A percentile compares a stretch with the other conserved stretches of the same genome.
Evolutionary conservation across 768 basidiomycete species (phyloP).

Genomic region (Boletus vinaceobasis): DNA sequence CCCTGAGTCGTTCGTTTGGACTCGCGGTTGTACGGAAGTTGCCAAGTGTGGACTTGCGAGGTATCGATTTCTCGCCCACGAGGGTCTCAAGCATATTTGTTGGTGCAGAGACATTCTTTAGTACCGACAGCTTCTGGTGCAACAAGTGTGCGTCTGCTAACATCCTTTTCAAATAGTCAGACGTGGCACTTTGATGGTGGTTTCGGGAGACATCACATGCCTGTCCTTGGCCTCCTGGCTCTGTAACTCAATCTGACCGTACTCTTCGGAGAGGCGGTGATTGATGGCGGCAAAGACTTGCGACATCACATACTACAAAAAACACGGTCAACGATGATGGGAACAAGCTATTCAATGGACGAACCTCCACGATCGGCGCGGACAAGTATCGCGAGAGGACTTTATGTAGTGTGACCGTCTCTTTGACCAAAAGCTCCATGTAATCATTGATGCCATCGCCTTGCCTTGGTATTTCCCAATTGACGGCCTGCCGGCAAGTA

Average conservation of each 20-base stretch:
- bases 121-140: constrained; percentile 66
- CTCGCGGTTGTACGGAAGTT: constrained; percentile 21
- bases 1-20: constrained; percentile 38
- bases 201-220: constrained; percentile 36
- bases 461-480: constrained; percentile 69
- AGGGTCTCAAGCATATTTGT: constrained; percentile 83
- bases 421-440: constrained; percentile 90
- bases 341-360: constrained; percentile 9
- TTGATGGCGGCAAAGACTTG: constrained; percentile 95
- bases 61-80: constrained; percentile 73
- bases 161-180: constrained; percentile 48
- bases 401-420: constrained; percentile 93
- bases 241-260: constrained; percentile 75
- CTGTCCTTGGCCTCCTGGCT: constrained; percentile 82
- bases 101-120: constrained; percentile 71
- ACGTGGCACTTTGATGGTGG: constrained; percentile 6
- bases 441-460: constrained; percentile 77
- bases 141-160: constrained; percentile 76
- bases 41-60: constrained; percentile 32
- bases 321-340: constrained; percentile 8
- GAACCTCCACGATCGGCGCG: constrained; percentile 75
- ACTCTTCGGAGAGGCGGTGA: constrained; percentile 85
- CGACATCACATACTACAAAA: constrained; percentile 79
- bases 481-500: constrained; percentile 50
- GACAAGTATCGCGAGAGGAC: constrained; percentile 90